Evolutionary conservation across 2,329 filamentous ascomycete species (phyloP).

Genomic region (Microcyclospora tardicrescens): DNA sequence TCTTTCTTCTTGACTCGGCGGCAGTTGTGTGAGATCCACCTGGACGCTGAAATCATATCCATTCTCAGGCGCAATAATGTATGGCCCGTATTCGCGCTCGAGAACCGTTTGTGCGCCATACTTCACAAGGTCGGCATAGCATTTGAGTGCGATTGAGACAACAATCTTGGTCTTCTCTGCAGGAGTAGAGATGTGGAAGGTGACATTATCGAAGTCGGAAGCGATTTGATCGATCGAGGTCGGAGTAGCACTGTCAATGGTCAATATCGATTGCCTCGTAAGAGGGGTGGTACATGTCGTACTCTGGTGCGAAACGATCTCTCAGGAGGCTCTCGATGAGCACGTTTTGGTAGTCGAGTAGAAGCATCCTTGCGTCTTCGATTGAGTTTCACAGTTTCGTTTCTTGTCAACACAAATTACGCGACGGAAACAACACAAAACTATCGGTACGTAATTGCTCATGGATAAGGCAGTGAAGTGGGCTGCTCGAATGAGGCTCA

Average conservation of each 20-base stretch:
- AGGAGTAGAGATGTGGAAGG: conserved; percentile 95
- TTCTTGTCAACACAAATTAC: neutral
- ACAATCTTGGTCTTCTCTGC: conserved; percentile 88
- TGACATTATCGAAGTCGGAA: conserved; percentile 97
- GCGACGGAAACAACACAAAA: no score
- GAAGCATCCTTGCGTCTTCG: conserved; percentile 47
- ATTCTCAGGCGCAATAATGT: conserved; percentile 73
- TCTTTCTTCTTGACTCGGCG: conserved; percentile 68
- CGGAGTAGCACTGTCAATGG: conserved; percentile 54
- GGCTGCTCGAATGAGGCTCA: conserved; percentile 6
- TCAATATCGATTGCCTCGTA: neutral
- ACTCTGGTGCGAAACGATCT: conserved; percentile 59
- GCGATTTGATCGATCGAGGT: conserved; percentile 93
- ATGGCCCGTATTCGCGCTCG: conserved; percentile 84
- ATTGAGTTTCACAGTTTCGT: neutral
- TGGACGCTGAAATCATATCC: conserved; percentile 94
- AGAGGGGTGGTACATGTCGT: conserved; percentile 5
- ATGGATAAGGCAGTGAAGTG: conserved; percentile 10
- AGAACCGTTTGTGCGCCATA: conserved; percentile 90
- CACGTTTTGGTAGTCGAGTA: conserved; percentile 98
- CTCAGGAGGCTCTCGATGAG: conserved; percentile 92
- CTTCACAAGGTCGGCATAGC: conserved; percentile 79
- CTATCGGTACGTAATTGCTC: neutral
- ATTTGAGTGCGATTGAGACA: conserved; percentile 88
- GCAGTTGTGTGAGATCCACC: conserved; percentile 78